Base-by-base conservation (phyloP, 192 early-diverging fungal species). In the Entomortierella chlamydospora region DNA sequence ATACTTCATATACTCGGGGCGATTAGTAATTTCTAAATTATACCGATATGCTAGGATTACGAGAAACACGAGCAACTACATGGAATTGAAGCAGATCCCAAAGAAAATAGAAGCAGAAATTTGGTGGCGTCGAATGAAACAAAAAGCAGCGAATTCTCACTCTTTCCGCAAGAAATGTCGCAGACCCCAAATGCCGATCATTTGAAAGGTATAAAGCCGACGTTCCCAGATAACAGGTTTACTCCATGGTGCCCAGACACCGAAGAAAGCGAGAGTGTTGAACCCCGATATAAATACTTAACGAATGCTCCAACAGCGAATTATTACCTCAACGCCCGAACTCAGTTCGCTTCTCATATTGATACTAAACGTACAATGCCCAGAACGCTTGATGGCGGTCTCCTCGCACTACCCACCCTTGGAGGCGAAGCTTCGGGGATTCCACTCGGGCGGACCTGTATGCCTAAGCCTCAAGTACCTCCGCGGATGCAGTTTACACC, bases 11-110 rank as follows among this genome's bases (percentile, higher is more conserved):
- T n/a, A n/a, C n/a, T n/a, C n/a, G n/a, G n/a, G n/a, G n/a, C n/a
- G 8, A 22, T 12, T 22, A 54, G 11, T 25, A 17, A 0, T 12
- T 37, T 52, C 15, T 33, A n/a, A n/a, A n/a, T n/a, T n/a, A n/a
- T n/a, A n/a, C n/a, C 2, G 29, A 26, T 30, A 20, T 26, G 13
- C 18, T n/a, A 73, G 71, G 63, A 73, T 47, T 60, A 73, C 37
- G 63, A 65, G 25, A 57, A 60, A 20, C 47, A 60, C 23, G 63
- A 52, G 17, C 49, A 45, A 26, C 43, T 25, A 23, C 26, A 23
- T 25, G 23, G 23, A 0, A 7, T 22, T 0, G 23, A 22, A 7
- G 3, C 4, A 11, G 9, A 25, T 17, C 1, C 5, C 9, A 4
- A n/a, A 2, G n/a, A 41, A 11, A 31, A 20, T 54, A 22, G 8